phyloP scores from a whole-genome alignment of 352 stramenopile species.

The Phytophthora rubi region DNA sequence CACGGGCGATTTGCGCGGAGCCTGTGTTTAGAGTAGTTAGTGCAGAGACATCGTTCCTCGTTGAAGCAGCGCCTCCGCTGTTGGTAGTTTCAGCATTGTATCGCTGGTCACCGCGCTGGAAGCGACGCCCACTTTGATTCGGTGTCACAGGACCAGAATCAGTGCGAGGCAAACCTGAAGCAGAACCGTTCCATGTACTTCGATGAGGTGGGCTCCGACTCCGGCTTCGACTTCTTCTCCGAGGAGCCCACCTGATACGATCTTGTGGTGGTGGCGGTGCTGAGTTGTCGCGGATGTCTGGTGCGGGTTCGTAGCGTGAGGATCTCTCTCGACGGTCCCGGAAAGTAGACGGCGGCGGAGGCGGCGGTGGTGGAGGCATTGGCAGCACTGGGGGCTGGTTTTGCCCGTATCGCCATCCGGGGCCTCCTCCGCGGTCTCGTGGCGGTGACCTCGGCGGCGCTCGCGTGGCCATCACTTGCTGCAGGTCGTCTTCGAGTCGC shows the following conservation, averaged over 20 bases:
- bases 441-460: constrained; percentile 11
- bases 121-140: constrained; percentile 10
- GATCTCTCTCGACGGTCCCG: constrained; percentile 27
- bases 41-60: constrained; percentile 7
- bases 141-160: constrained; percentile 7
- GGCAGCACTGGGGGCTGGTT: constrained; percentile 3
- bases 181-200: background rate
- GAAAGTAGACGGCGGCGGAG: background rate
- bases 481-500: constrained; percentile 38
- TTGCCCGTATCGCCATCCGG: constrained; percentile 12
- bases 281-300: constrained; percentile 8
- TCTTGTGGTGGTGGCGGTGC: constrained; percentile 15
- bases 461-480: constrained; percentile 15
- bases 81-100: constrained; percentile 13
- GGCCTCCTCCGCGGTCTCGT: constrained; percentile 16
- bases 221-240: constrained; percentile 19
- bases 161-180: constrained; percentile 5
- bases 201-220: constrained; percentile 40
- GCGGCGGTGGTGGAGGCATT: constrained; percentile 8
- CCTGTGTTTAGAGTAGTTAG: background rate
- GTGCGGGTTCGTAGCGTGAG: constrained; percentile 36
- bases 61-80: background rate
- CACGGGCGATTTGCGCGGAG: constrained; percentile 2
- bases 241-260: constrained; percentile 25
- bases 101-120: constrained; percentile 5